phyloP scores from a whole-genome alignment of 75 land plant genomes.

The Azolla pinnata region DNA sequence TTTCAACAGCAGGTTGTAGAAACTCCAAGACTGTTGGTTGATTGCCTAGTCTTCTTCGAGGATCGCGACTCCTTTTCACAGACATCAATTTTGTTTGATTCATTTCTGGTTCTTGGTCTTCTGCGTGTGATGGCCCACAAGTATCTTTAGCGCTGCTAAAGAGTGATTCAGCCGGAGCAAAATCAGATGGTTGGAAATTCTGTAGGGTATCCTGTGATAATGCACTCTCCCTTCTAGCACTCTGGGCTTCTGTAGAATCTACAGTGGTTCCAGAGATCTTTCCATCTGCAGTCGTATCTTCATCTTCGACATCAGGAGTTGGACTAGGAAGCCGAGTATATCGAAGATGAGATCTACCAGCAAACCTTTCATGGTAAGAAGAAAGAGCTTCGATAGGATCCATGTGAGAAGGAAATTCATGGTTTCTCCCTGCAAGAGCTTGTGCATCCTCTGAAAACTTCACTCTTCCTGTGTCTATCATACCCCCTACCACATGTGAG shows the following conservation, averaged over 20 bases:
- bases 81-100: neutral
- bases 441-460: neutral
- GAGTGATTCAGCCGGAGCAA: neutral
- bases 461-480: neutral
- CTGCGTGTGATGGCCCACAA: neutral
- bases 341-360: neutral
- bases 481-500: neutral
- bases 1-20: neutral
- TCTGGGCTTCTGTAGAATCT: neutral
- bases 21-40: neutral
- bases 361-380: constrained; percentile 1
- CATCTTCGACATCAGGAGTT: neutral
- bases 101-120: neutral
- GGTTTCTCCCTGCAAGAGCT: neutral
- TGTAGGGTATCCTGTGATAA: neutral
- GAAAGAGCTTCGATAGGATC: neutral
- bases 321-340: constrained; percentile 5
- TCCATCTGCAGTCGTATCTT: neutral
- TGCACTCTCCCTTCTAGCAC: neutral
- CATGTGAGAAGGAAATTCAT: neutral
- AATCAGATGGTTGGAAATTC: neutral
- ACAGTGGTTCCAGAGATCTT: neutral
- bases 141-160: too few relatives aligned
- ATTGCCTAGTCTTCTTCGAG: neutral
- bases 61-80: neutral